A percentile compares a stretch with the other conserved stretches of the same genome.
Evolutionary conservation across 352 stramenopile genomes (phyloP).

Genomic region (Phytophthora megakarya): DNA sequence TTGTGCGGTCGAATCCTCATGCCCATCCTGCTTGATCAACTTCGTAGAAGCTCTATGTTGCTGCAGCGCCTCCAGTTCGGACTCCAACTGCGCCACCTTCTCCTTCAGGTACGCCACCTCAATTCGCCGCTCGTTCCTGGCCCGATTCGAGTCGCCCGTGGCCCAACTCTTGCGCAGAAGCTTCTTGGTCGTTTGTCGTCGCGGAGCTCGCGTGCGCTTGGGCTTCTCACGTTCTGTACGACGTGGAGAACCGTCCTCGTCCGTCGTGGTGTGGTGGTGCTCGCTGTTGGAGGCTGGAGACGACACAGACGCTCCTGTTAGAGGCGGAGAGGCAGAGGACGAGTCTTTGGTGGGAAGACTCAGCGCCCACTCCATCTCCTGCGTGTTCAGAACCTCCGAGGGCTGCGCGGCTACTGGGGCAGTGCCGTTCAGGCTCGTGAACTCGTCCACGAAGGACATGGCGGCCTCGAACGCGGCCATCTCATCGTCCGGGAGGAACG

Average conservation of each 20-base stretch:
- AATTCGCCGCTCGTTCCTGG: conserved; percentile 45
- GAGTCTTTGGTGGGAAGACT: conserved; percentile 13
- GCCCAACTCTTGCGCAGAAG: conserved; percentile 39
- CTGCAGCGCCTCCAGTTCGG: conserved; percentile 30
- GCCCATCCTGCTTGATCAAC: conserved; percentile 30
- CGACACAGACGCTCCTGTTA: conserved; percentile 11
- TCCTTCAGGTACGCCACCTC: conserved; percentile 48
- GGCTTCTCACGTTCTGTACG: conserved; percentile 14
- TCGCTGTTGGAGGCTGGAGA: conserved; percentile 28
- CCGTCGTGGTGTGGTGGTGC: conserved; percentile 32
- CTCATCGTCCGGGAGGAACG: conserved; percentile 40
- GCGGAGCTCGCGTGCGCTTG: conserved; percentile 24
- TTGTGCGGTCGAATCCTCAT: conserved; percentile 13
- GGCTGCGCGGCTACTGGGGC: not conserved
- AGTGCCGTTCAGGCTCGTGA: conserved; percentile 6
- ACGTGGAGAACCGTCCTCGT: conserved; percentile 32
- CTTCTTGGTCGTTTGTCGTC: conserved; percentile 37
- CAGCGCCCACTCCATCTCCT: conserved; percentile 38
- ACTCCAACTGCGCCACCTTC: conserved; percentile 44
- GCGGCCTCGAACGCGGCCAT: conserved; percentile 39
- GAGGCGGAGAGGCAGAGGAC: conserved; percentile 19
- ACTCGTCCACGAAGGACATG: conserved; percentile 44
- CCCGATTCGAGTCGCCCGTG: conserved; percentile 41
- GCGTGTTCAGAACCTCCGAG: conserved; percentile 23
- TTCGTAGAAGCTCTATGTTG: conserved; percentile 24